Evolutionary conservation across 2,329 filamentous ascomycete species (phyloP).

Genomic region (Torrubiella hemipterigena): DNA sequence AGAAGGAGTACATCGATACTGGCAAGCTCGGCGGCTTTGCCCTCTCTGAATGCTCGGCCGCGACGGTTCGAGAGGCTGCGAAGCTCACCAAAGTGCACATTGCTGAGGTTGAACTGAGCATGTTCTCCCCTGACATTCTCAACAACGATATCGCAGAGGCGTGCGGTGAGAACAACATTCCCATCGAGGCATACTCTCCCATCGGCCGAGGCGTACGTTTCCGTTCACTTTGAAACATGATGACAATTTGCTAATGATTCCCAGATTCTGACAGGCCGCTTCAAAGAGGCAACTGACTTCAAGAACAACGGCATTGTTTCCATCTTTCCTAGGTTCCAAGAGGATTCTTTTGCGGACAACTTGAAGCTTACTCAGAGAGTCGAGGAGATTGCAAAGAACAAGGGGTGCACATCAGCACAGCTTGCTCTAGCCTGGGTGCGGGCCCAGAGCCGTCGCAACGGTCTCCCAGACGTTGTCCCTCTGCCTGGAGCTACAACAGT

Average conservation of each 20-base stretch:
- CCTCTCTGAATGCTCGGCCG: conserved; percentile 37
- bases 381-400: conserved; percentile 44
- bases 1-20: conserved; percentile 35
- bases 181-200: conserved; percentile 62
- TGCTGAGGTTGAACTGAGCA: conserved; percentile 43
- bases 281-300: conserved; percentile 13
- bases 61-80: conserved; percentile 35
- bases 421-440: conserved; percentile 55
- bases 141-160: conserved; percentile 39
- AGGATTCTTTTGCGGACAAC: conserved; percentile 52
- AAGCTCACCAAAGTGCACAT: conserved; percentile 29
- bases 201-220: conserved; percentile 41
- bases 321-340: conserved; percentile 46
- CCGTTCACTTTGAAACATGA: not conserved
- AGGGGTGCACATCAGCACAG: conserved; percentile 49
- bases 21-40: conserved; percentile 39
- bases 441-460: conserved; percentile 34
- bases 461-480: conserved; percentile 47
- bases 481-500: conserved; percentile 52
- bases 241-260: conserved; percentile 6
- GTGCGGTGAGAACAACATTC: conserved; percentile 53
- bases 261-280: conserved; percentile 17
- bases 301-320: conserved; percentile 11
- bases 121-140: conserved; percentile 35
- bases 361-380: conserved; percentile 47